These are phyloP conservation scores for Musa beccarii DNA, from an alignment of 176 grass and related monocot genomes.

Conservation along the genomic window DNA sequence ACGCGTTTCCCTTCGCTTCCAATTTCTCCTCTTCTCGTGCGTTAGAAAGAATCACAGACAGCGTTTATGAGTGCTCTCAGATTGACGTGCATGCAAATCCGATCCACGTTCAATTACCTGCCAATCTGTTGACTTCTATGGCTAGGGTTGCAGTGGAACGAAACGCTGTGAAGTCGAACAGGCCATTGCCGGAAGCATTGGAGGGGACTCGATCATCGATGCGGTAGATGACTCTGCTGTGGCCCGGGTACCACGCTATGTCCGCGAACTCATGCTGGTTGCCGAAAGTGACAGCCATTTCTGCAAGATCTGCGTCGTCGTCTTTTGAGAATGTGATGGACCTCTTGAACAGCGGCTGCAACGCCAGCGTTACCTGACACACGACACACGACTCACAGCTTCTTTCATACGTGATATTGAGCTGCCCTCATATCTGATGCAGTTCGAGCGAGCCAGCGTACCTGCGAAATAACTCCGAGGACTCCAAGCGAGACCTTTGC, in stretches of 20 bases:
- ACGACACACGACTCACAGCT: no score
- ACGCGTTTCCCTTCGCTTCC: slow-evolving; percentile 25
- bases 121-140: background rate
- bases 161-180: background rate
- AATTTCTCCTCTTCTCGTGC: slow-evolving; percentile 18
- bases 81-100: no score
- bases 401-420: no score
- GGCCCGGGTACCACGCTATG: slow-evolving; percentile 8
- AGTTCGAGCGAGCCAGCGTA: background rate
- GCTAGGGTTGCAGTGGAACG: background rate
- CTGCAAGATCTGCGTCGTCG: background rate
- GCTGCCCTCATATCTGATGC: no score
- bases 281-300: background rate
- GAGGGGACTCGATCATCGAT: background rate
- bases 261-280: slow-evolving; percentile 14
- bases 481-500: slow-evolving; percentile 82
- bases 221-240: background rate
- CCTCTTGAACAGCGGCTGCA: slow-evolving; percentile 13
- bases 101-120: background rate
- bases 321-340: background rate
- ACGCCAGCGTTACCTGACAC: slow-evolving; percentile 3
- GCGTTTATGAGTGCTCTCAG: background rate
- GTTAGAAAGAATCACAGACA: background rate
- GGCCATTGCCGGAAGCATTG: background rate
- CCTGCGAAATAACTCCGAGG: slow-evolving; percentile 71